Base-by-base conservation (phyloP, 129 eudicot species). In the Pseudognaphalium luteoalbum region DNA sequence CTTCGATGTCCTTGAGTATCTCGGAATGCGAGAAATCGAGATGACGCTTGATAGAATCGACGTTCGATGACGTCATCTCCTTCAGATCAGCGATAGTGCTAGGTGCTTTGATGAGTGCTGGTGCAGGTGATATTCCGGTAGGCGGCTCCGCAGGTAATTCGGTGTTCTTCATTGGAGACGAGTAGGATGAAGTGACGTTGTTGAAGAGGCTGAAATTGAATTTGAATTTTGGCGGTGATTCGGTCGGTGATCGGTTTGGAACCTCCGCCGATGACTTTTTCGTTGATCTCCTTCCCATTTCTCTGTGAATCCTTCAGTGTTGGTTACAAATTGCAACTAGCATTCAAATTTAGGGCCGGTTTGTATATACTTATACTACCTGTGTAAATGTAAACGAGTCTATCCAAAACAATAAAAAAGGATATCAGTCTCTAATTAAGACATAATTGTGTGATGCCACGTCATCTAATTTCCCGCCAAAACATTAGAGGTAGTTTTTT, bases 11-110 rank as follows among this genome's bases (percentile, higher is more conserved):
- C 89, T 88, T 93, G 19, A 80, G 20, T 54, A 93, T 85, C 87
- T 86, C 98, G 14, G 88, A 66, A 67, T 93, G 92, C 56, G 98
- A 90, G 47, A 85, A 83, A 22, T 93, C 98, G 30, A 87, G 64
- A 22, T 86, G 95, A 21, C 88, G 83, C 91, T 86, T 93, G 37
- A 93, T 59, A 19, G 89, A 80, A 11, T 93, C 96, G 70, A 93
- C 52, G 29, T 73, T 81, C 4, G 97, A 80, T 28, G 92, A 78
- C 4, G 86, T 77, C 68, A 88, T 60, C 7, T 81, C 86, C 85
- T 87, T 90, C 79, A 93, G 89, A 80, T 93, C 98, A 4, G 91
- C 78, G 32, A 93, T 76, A 35, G 90, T 70, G 80, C 71, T 86
- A 58, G 79, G 75, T 10, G 73, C 77, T 68, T 81, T 77, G 75